Base-by-base conservation (phyloP, 2,329 filamentous ascomycete genomes). In the Aspergillus alliaceus region DNA sequence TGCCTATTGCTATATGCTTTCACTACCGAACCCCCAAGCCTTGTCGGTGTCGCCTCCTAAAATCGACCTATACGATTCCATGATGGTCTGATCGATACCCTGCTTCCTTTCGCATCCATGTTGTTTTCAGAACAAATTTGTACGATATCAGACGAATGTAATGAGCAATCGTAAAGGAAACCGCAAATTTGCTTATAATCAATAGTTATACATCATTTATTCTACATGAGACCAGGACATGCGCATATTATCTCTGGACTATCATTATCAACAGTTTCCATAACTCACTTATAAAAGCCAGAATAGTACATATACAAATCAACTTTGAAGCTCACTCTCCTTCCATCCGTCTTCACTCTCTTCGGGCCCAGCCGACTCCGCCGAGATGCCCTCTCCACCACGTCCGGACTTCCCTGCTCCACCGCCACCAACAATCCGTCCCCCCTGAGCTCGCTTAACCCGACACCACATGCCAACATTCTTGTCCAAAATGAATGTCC, bases 401-500 rank as follows among this genome's bases (percentile, higher is more conserved):
- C 66, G 70, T 3, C 72, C 72, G 22, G 50, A 46, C n/a, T 51
- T 62, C 11, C 61, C 56, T 14, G 27, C 27, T 29, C 27, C 27
- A 29, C 76, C 76, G 49, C 69, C 74, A 52, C 76, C 84, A 50
- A 88, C 85, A 61, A 84, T 80, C 57, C 85, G 76, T 6, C 86
- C 86, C 24, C 93, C 92, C 66, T 93, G 85, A 72, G 90, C 90
- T 65, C 95, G 82, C 86, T 99, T 99, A 35, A 99, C 93, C 56
- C 95, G 85, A 77, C 92, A 96, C 79, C 86, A 93, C 72, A 97
- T 84, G 25, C 93, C 93, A 46, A 98, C 91, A 66, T 90, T 87
- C 68, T 90, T 87, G 73, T 99, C 95, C 78, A 88, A 85, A 64
- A 99, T 90, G 77, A 99, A 99, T 58, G 93, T 91, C 91, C 91